phyloP scores from a whole-genome alignment of 495 filamentous ascomycete species.

The Wilcoxina mikolae region DNA sequence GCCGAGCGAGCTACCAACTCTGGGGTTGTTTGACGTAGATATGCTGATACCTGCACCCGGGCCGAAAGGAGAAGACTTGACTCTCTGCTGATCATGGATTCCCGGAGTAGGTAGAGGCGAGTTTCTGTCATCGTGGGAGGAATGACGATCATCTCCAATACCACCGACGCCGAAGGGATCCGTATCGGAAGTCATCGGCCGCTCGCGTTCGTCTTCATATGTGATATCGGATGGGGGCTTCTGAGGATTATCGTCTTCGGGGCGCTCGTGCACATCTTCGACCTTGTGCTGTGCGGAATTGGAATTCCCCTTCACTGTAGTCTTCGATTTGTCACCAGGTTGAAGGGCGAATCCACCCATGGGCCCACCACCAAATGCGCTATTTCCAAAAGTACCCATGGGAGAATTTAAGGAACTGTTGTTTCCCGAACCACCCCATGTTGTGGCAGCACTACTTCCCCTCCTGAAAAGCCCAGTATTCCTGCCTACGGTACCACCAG shows the following conservation, averaged over 20 bases:
- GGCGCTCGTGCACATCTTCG: slow-evolving; percentile 22
- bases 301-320: slow-evolving; percentile 9
- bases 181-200: slow-evolving; percentile 50
- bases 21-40: slow-evolving; percentile 36
- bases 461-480: slow-evolving; percentile 25
- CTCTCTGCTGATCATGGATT: slow-evolving; percentile 44
- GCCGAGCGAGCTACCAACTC: slow-evolving; percentile 19
- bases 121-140: slow-evolving; percentile 27
- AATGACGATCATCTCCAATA: slow-evolving; percentile 51
- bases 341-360: slow-evolving; percentile 28
- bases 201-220: slow-evolving; percentile 37
- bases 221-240: neutral
- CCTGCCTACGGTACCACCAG: slow-evolving; percentile 17
- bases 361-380: slow-evolving; percentile 23
- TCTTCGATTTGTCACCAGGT: slow-evolving; percentile 22
- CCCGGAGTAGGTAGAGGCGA: slow-evolving; percentile 20
- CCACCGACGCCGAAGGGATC: slow-evolving; percentile 51
- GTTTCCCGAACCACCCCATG: slow-evolving; percentile 17
- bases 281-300: slow-evolving; percentile 33
- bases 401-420: slow-evolving; percentile 24
- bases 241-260: slow-evolving; percentile 12
- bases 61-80: slow-evolving; percentile 36
- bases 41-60: slow-evolving; percentile 16
- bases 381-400: slow-evolving; percentile 28
- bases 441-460: slow-evolving; percentile 15